These are phyloP conservation scores for Lepidium africanum DNA, from an alignment of 345 rosid genomes.

Conservation along the genomic window DNA sequence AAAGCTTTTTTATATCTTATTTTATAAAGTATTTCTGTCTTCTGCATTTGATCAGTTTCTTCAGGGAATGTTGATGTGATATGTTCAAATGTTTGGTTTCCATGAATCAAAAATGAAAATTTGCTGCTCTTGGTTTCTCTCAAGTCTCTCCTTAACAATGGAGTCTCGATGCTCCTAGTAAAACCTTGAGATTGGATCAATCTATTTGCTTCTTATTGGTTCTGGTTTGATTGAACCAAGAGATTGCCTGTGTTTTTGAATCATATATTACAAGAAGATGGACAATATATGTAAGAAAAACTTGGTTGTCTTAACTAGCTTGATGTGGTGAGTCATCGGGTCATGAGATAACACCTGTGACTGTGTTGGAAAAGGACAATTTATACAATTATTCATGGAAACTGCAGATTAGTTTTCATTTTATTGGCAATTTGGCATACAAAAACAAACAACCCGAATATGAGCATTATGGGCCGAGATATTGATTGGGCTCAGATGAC, in stretches of 20 bases:
- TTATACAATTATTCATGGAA: background rate
- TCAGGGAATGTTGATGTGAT: slow-evolving; percentile 15
- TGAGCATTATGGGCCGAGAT: background rate
- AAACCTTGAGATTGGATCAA: background rate
- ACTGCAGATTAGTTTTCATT: background rate
- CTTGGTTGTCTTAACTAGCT: background rate
- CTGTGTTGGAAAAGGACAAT: background rate
- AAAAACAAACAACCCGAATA: background rate
- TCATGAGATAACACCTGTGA: background rate
- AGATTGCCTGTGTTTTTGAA: background rate
- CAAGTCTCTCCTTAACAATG: background rate
- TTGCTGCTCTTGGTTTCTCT: slow-evolving; percentile 12
- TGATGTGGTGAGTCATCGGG: background rate
- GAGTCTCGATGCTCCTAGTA: background rate
- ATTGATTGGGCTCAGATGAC: background rate
- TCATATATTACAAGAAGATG: background rate
- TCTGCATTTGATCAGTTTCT: slow-evolving; percentile 18
- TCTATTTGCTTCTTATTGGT: slow-evolving; percentile 3
- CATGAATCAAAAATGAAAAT: slow-evolving; percentile 5
- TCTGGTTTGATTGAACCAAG: background rate
- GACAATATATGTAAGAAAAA: no score
- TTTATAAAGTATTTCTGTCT: background rate
- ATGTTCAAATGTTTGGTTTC: slow-evolving; percentile 21
- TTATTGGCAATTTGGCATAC: background rate
- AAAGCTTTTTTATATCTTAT: background rate